Evolutionary conservation across 345 rosid genomes (phyloP).

Genomic region (Laguncularia racemosa): DNA sequence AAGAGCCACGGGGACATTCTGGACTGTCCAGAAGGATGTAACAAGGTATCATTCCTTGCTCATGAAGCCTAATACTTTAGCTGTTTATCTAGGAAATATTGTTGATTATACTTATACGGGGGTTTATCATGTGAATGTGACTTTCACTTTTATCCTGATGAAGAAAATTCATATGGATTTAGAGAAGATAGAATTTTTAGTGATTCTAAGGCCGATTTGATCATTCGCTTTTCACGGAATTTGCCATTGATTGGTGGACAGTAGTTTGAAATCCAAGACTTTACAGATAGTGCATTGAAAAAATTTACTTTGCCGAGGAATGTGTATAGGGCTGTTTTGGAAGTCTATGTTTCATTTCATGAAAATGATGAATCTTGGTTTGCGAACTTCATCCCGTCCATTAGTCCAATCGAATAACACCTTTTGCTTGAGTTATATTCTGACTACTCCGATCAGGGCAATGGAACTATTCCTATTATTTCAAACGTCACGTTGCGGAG

Average conservation of each 20-base stretch:
- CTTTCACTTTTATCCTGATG: conserved; percentile 3
- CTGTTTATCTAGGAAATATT: conserved; percentile 2
- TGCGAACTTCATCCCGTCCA: conserved; percentile 16
- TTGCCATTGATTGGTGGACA: conserved; percentile 2
- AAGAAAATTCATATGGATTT: too few species aligned
- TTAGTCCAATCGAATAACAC: conserved; percentile 29
- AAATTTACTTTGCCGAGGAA: conserved; percentile 11
- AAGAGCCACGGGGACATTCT: conserved; percentile 3
- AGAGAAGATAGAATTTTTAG: background rate
- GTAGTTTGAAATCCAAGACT: conserved; percentile 11
- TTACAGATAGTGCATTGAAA: background rate
- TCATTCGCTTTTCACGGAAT: conserved; percentile 9
- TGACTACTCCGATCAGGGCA: conserved; percentile 25
- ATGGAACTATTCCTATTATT: conserved; percentile 20
- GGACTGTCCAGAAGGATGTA: too few species aligned
- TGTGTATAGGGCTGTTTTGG: conserved; percentile 10
- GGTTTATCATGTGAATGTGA: conserved; percentile 9
- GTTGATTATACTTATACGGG: background rate
- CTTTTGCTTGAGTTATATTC: conserved; percentile 36
- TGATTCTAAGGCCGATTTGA: conserved; percentile 9
- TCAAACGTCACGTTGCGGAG: conserved; percentile 38
- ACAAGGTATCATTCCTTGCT: too few species aligned
- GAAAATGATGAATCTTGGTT: too few species aligned
- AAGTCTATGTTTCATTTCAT: conserved; percentile 16
- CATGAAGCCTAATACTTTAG: background rate